Percentiles rank a stretch among this genome's conserved stretches.
Conservation (phyloP, 2,329 filamentous ascomycete genomes). For the Colletotrichum tamarilloi region DNA sequence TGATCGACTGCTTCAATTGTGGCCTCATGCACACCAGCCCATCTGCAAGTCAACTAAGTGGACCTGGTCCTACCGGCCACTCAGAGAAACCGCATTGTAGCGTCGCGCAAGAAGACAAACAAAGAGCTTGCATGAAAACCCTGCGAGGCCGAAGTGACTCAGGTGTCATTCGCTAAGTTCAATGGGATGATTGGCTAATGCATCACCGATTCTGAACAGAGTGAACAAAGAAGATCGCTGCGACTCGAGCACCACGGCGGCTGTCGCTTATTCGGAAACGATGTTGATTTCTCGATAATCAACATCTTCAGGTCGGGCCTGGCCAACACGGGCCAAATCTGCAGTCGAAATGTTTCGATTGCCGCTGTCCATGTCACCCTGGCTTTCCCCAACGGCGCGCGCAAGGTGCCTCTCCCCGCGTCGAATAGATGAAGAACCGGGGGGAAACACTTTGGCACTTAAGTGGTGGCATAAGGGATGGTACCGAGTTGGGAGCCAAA, state of each 20-base stretch:
- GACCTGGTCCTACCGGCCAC: background rate
- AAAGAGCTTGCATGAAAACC: constrained; percentile 29
- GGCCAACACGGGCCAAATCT: constrained; percentile 1
- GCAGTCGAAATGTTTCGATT: constrained; percentile 28
- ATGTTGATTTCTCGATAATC: constrained; percentile 8
- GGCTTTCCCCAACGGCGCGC: background rate
- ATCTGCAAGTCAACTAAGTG: constrained; percentile 16
- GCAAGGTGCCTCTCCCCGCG: constrained; percentile 4
- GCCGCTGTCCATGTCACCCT: constrained; percentile 25
- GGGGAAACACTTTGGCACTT: background rate
- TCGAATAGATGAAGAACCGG: constrained; percentile 8
- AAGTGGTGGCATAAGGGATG: constrained; percentile 4
- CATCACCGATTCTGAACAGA: background rate
- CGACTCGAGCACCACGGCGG: constrained; percentile 20
- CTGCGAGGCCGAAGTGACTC: constrained; percentile 14
- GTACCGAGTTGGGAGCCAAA: constrained; percentile 8
- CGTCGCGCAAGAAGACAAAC: background rate
- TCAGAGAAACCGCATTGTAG: background rate
- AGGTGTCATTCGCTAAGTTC: background rate
- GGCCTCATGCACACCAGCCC: background rate
- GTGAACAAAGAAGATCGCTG: background rate
- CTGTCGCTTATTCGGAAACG: constrained; percentile 22
- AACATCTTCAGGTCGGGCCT: background rate
- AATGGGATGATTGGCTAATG: background rate
- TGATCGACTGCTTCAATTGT: constrained; percentile 12